A percentile compares a stretch with the other conserved stretches of the same genome.
Conservation (phyloP, 2,329 filamentous ascomycete species). For the Setomelanomma holmii region DNA sequence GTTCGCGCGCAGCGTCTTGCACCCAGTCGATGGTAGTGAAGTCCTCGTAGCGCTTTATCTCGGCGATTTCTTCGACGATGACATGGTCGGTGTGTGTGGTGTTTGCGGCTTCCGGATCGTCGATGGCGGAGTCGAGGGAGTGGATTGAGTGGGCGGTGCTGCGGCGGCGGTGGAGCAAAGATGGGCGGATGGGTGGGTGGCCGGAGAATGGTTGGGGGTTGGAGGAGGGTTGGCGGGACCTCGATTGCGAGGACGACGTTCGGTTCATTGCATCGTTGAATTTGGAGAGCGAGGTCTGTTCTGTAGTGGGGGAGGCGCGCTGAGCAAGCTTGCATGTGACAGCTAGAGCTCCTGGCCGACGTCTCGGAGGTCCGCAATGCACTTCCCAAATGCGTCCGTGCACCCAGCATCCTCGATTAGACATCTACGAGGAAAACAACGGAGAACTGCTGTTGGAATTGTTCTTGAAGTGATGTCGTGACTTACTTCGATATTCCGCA, state of each 20-base stretch:
- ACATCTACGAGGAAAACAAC: too few species aligned
- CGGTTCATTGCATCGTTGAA: conserved; percentile 54
- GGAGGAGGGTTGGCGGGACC: conserved; percentile 7
- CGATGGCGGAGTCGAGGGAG: conserved; percentile 69
- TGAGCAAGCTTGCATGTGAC: background rate
- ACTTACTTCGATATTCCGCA: too few species aligned
- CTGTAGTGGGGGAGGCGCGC: background rate
- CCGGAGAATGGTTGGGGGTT: conserved; percentile 22
- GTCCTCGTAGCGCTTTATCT: conserved; percentile 98
- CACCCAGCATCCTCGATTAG: background rate
- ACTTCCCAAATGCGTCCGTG: conserved; percentile 2
- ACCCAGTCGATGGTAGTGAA: conserved; percentile 99
- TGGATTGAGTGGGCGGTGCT: conserved; percentile 64
- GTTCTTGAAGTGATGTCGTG: too few species aligned
- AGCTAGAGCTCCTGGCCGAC: conserved; percentile 6
- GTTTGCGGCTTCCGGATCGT: conserved; percentile 63
- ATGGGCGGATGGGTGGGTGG: conserved; percentile 58
- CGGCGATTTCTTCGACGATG: conserved; percentile 92
- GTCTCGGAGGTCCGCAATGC: conserved; percentile 14
- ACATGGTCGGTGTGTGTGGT: conserved; percentile 68
- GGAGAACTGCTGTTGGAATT: too few species aligned
- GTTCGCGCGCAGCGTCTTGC: conserved; percentile 92
- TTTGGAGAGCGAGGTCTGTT: too few species aligned
- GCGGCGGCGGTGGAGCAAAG: conserved; percentile 61
- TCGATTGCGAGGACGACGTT: conserved; percentile 45